These are phyloP conservation scores for Elaeis oleifera DNA, from an alignment of 202 grass and related monocot species.

Conservation along the genomic window DNA sequence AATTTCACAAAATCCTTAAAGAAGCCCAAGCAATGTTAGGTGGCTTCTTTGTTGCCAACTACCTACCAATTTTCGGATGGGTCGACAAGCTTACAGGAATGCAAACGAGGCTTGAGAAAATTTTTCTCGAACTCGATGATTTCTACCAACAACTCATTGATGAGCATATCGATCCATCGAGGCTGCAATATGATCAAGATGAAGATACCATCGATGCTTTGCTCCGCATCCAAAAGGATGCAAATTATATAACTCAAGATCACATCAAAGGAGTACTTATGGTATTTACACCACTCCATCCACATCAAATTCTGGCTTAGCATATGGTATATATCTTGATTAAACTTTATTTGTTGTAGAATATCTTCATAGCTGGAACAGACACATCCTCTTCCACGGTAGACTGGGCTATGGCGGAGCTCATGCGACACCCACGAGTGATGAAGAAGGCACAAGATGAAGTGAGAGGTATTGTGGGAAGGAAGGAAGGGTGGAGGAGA, in stretches of 20 bases:
- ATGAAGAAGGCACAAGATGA: constrained; percentile 35
- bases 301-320: neutral
- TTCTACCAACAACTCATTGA: constrained; percentile 9
- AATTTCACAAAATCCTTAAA: too few relatives aligned
- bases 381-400: constrained; percentile 29
- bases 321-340: too few relatives aligned
- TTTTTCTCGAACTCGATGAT: neutral
- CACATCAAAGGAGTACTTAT: neutral
- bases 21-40: neutral
- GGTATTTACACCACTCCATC: neutral
- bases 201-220: neutral
- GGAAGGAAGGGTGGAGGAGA: constrained; percentile 11
- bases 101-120: neutral
- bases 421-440: constrained; percentile 19
- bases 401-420: constrained; percentile 49
- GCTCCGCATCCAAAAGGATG: neutral
- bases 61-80: too few relatives aligned
- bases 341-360: neutral
- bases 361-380: constrained; percentile 23
- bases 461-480: constrained; percentile 27
- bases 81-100: constrained; percentile 1
- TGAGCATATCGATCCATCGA: neutral
- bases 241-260: neutral
- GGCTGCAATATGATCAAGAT: neutral
- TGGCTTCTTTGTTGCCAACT: neutral